Evolutionary conservation across 441 rosid genomes (phyloP).

Genomic region (Erodium texanum): DNA sequence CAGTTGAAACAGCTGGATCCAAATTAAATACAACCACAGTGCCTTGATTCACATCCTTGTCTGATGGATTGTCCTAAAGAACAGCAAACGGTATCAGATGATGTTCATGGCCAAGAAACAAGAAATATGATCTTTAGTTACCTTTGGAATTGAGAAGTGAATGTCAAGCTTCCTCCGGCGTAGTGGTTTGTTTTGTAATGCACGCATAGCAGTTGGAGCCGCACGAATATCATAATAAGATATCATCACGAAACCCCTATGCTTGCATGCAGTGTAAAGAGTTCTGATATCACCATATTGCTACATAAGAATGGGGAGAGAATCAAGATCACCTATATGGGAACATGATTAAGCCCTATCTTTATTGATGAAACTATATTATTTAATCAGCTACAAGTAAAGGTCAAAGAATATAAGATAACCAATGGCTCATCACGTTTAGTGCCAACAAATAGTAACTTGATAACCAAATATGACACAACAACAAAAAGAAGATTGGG

Average conservation of each 20-base stretch:
- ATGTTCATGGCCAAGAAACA: slow-evolving; percentile 4
- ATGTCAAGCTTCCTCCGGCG: slow-evolving; percentile 76
- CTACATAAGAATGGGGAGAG: slow-evolving; percentile 30
- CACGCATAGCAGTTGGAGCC: slow-evolving; percentile 83
- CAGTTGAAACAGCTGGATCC: slow-evolving; percentile 73
- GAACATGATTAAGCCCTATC: not conserved
- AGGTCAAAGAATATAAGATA: not conserved
- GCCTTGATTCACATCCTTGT: slow-evolving; percentile 82
- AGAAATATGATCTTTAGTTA: slow-evolving; percentile 6
- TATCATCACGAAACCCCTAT: slow-evolving; percentile 89
- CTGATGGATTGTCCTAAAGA: slow-evolving; percentile 78
- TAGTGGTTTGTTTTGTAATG: slow-evolving; percentile 69
- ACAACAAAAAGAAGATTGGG: too few species aligned
- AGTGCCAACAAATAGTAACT: not conserved
- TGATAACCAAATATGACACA: not conserved
- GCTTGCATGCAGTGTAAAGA: slow-evolving; percentile 79
- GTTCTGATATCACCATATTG: slow-evolving; percentile 87
- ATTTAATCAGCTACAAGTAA: not conserved
- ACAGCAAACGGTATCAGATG: slow-evolving; percentile 1
- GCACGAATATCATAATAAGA: slow-evolving; percentile 81
- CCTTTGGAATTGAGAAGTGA: slow-evolving; percentile 91
- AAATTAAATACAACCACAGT: slow-evolving; percentile 77
- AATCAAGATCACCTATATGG: slow-evolving; percentile 11
- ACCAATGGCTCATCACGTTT: not conserved
- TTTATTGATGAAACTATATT: not conserved